Base-by-base conservation (phyloP, 1,284 basidiomycete species). In the Leccinum proliferum region DNA sequence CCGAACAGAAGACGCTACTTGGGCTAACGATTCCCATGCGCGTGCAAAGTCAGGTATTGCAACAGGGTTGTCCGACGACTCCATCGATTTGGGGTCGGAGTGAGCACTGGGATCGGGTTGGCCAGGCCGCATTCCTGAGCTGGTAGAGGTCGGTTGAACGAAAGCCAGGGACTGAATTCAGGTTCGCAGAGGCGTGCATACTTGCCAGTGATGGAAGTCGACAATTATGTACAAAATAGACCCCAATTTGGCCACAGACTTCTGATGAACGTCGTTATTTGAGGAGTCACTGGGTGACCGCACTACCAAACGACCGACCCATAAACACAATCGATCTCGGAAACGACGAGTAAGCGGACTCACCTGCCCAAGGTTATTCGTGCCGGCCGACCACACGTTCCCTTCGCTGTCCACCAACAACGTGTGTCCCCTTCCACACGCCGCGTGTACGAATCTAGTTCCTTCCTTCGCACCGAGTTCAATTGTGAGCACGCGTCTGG, bases 341-440 rank as follows among this genome's bases (percentile, higher is more conserved):
- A 29, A 55, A 55, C 1, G 57, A 63, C 35, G 1, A 29, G 56
- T 48, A 61, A 62, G 39, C 11, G 18, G 18, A 71, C 82, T 61
- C 72, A 90, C 88, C 80, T 96, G 94, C 15, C 93, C 94, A n/a
- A 87, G 74, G 39, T 81, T 82, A 73, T 98, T 98, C 66, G 83
- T 83, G 0, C 96, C 96, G 7, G 89, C 87, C 2, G 87, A 85
- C 91, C 93, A 98, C 12, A 93, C 84, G 52, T 84, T 80, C 6
- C 95, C 96, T 21, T 87, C 82, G 67, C 86, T 89, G 60, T 90
- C 92, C 5, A 97, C 85, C 66, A 98, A 77, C 65, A 98, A 74
- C 10, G 91, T 88, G 75, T 98, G 95, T 53, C 84, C 83, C 66
- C 91, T 79, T 43, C 93, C 95, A 67, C 86, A 88, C 0, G 93